Evolutionary conservation across 257 asterid genomes (phyloP).

Genomic region (Jaltomata sinuosa): DNA sequence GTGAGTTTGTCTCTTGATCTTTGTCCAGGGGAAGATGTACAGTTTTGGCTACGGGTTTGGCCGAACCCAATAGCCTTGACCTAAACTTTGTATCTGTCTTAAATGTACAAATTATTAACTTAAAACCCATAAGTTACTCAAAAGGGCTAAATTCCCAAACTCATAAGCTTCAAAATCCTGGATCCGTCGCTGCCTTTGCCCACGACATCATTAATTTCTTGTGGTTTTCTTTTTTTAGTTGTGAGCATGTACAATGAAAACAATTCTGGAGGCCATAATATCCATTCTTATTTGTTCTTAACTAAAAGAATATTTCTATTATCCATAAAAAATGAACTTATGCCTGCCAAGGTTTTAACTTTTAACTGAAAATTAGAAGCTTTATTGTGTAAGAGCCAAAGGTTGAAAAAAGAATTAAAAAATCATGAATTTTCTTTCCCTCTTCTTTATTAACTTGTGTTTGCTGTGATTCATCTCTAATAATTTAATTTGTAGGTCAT

Average conservation of each 20-base stretch:
- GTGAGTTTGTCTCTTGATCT: background rate
- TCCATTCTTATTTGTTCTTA: background rate
- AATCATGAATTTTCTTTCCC: background rate
- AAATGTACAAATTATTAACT: background rate
- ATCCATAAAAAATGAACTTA: background rate
- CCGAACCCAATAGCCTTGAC: background rate
- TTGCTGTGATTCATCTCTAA: background rate
- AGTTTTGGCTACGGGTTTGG: background rate
- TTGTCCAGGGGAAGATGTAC: background rate
- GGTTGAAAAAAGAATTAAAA: background rate
- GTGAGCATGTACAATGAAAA: background rate
- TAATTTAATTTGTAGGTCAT: conserved; percentile 40
- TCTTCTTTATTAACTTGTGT: background rate
- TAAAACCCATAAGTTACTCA: background rate
- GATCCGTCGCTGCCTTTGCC: background rate
- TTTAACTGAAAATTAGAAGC: background rate
- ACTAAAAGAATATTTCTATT: background rate
- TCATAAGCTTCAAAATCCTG: background rate
- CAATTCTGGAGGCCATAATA: background rate
- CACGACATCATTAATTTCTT: background rate
- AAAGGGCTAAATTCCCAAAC: background rate
- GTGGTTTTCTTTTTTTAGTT: background rate
- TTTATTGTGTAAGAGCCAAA: background rate
- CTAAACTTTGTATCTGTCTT: background rate
- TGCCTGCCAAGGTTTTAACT: background rate